Evolutionary conservation across 768 basidiomycete species (phyloP).

Genomic region (Kwoniella bestiolae): DNA sequence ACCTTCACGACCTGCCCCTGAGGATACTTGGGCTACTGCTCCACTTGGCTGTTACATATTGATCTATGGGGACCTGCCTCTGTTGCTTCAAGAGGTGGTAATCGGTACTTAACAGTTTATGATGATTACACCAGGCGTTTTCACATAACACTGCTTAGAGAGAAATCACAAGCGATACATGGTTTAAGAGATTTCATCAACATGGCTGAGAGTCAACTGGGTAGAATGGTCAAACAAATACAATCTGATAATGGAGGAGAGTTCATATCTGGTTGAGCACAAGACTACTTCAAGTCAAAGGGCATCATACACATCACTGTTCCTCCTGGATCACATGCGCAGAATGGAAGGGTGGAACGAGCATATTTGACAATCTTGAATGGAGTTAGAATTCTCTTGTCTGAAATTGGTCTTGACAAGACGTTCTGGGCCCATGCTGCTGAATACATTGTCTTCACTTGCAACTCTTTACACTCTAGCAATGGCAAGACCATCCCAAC

Average conservation of each 20-base stretch:
- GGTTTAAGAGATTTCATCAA: constrained; percentile 2
- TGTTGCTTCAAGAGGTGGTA: constrained; percentile 9
- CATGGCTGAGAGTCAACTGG: constrained; percentile 14
- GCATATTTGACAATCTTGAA: constrained; percentile 30
- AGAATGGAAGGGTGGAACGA: constrained; percentile 36
- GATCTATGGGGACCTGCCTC: constrained; percentile 8
- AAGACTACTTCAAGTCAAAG: constrained; percentile 4
- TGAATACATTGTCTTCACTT: constrained; percentile 18
- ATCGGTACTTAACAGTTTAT: constrained; percentile 7
- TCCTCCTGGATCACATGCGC: constrained; percentile 32
- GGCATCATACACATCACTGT: constrained; percentile 11
- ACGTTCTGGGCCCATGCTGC: constrained; percentile 29
- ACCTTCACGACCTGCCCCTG: neutral
- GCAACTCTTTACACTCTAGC: constrained; percentile 15
- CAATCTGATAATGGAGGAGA: constrained; percentile 20
- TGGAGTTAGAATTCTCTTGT: constrained; percentile 23
- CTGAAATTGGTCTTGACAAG: constrained; percentile 15
- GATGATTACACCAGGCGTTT: constrained; percentile 4
- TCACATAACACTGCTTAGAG: constrained; percentile 5
- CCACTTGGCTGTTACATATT: constrained; percentile 1
- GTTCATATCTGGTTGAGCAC: neutral
- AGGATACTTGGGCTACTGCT: neutral
- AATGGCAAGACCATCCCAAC: constrained; percentile 1
- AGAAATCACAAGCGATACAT: neutral
- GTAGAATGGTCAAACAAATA: constrained; percentile 7